A percentile compares a stretch with the other conserved stretches of the same genome.
These are phyloP conservation scores for Geranium rotundifolium DNA, from an alignment of 345 rosid species.

Conservation along the genomic window DNA sequence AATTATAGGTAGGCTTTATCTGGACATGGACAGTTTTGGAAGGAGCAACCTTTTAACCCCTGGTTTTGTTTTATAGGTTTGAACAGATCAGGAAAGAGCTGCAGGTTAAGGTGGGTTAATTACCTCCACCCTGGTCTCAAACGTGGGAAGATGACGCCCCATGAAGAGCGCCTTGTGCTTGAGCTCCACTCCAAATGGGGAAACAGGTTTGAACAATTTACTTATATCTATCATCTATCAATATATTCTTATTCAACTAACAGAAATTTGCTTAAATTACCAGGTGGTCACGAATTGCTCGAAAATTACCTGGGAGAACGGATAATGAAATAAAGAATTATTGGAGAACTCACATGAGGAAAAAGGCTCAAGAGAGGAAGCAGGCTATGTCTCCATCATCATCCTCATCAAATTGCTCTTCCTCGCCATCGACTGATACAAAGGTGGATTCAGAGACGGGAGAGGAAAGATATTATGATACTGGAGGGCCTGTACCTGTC, in stretches of 20 bases:
- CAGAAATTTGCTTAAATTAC: background rate
- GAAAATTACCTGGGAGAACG: slow-evolving; percentile 84
- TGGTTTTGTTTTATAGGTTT: slow-evolving; percentile 79
- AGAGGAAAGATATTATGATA: slow-evolving; percentile 62
- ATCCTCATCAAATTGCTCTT: slow-evolving; percentile 38
- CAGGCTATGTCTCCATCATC: slow-evolving; percentile 29
- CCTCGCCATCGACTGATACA: slow-evolving; percentile 41
- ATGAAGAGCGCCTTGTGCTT: slow-evolving; percentile 80
- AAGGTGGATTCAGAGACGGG: slow-evolving; percentile 39
- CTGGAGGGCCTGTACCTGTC: slow-evolving; percentile 39
- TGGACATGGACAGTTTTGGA: slow-evolving; percentile 36
- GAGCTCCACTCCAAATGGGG: slow-evolving; percentile 97
- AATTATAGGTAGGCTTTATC: slow-evolving; percentile 53
- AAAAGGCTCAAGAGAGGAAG: slow-evolving; percentile 72
- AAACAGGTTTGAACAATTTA: slow-evolving; percentile 48
- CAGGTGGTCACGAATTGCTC: slow-evolving; percentile 97
- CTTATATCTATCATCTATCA: background rate
- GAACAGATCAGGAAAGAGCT: slow-evolving; percentile 96
- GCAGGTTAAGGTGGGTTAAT: slow-evolving; percentile 99
- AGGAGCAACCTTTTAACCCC: slow-evolving; percentile 40
- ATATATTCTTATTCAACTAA: background rate
- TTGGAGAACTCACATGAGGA: slow-evolving; percentile 90
- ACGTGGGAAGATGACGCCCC: slow-evolving; percentile 88
- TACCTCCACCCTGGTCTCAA: slow-evolving; percentile 95
- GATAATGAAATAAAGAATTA: slow-evolving; percentile 95